phyloP scores from a whole-genome alignment of 352 stramenopile species.

The Peronosclerospora sorghi region DNA sequence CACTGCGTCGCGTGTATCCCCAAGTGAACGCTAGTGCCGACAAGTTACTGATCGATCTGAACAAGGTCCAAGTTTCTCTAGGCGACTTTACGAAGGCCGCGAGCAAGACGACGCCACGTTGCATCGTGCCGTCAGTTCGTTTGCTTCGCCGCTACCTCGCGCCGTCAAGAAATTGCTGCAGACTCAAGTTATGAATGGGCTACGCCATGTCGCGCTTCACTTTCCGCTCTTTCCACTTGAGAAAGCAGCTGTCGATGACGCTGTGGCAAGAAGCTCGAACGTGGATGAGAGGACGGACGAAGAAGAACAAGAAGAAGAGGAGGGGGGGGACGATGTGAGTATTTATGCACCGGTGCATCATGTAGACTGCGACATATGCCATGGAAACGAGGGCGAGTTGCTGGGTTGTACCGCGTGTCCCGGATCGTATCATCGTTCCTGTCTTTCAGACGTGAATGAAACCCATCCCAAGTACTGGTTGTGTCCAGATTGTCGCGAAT shows the following conservation, averaged over 20 bases:
- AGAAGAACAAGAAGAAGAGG: slow-evolving; percentile 16
- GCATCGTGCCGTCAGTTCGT: slow-evolving; percentile 52
- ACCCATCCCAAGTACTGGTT: slow-evolving; percentile 28
- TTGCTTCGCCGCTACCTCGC: slow-evolving; percentile 62
- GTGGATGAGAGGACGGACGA: neutral
- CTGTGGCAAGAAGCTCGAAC: slow-evolving; percentile 5
- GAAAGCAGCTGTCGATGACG: slow-evolving; percentile 29
- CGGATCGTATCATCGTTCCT: slow-evolving; percentile 44
- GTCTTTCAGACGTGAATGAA: slow-evolving; percentile 16
- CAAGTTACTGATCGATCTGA: slow-evolving; percentile 67
- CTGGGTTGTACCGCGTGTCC: slow-evolving; percentile 49
- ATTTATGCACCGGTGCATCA: slow-evolving; percentile 57
- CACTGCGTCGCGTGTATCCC: slow-evolving; percentile 75
- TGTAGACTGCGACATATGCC: slow-evolving; percentile 60
- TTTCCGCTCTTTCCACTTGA: slow-evolving; percentile 64
- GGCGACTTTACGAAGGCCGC: slow-evolving; percentile 61
- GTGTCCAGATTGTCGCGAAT: slow-evolving; percentile 37
- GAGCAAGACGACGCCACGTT: slow-evolving; percentile 78
- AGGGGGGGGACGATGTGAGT: slow-evolving; percentile 47
- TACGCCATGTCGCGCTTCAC: slow-evolving; percentile 32
- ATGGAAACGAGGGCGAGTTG: slow-evolving; percentile 45
- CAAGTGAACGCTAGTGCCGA: slow-evolving; percentile 78
- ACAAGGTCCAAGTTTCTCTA: slow-evolving; percentile 56
- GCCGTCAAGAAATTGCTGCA: slow-evolving; percentile 38
- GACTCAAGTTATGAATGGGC: slow-evolving; percentile 22